These are phyloP conservation scores for Boeremia lycopersici DNA, from an alignment of 2,329 filamentous ascomycete species.

Conservation along the genomic window DNA sequence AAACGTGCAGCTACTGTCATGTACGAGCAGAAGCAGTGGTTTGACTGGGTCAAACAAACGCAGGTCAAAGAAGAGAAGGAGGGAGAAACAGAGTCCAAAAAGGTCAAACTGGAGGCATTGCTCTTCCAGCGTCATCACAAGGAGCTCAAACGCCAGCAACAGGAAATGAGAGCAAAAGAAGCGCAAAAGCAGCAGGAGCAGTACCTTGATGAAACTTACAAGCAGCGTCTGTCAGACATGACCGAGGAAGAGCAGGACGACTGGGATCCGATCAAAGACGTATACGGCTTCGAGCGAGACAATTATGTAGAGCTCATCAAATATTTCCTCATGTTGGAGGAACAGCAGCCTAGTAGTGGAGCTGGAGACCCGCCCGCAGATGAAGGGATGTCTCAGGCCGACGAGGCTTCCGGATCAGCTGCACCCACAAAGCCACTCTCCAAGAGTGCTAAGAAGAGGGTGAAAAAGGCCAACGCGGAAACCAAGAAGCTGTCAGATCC, in stretches of 20 bases:
- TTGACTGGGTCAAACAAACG: conserved; percentile 53
- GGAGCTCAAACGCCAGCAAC: conserved; percentile 50
- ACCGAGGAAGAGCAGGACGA: conserved; percentile 45
- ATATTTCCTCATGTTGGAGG: conserved; percentile 53
- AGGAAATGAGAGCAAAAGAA: conserved; percentile 50
- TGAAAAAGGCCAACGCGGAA: conserved; percentile 35
- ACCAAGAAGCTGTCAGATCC: conserved; percentile 25
- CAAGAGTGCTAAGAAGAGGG: conserved; percentile 44
- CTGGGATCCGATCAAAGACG: conserved; percentile 59
- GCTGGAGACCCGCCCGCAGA: conserved; percentile 2
- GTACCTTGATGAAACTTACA: conserved; percentile 52
- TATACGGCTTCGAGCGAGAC: conserved; percentile 52
- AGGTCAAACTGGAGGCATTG: conserved; percentile 56
- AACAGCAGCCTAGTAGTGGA: conserved; percentile 10
- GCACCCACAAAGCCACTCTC: conserved; percentile 23
- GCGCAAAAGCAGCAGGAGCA: conserved; percentile 52
- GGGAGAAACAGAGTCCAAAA: conserved; percentile 57
- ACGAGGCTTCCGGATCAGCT: not conserved
- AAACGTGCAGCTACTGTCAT: conserved; percentile 52
- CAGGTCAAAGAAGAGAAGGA: conserved; percentile 54
- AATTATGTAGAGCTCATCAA: conserved; percentile 54
- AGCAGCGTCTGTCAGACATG: conserved; percentile 49
- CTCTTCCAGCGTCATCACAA: conserved; percentile 57
- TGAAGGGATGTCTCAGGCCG: not conserved
- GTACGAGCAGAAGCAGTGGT: conserved; percentile 57